These are phyloP conservation scores for Debaryomyces udenii DNA, from an alignment of 1,139 yeast genomes.

Conservation along the genomic window DNA sequence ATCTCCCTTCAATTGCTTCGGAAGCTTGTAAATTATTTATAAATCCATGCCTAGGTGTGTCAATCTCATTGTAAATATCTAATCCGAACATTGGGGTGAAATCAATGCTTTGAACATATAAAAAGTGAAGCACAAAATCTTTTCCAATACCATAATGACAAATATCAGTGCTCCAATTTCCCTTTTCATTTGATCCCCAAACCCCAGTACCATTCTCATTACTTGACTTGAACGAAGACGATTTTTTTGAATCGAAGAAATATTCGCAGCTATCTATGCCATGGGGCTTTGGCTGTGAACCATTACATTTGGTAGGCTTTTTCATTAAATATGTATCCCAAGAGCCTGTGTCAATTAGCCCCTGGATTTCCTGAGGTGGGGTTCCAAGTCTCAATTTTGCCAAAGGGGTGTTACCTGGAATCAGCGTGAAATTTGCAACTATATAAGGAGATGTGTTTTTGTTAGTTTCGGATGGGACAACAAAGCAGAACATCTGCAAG, in stretches of 20 bases:
- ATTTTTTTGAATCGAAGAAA: background rate
- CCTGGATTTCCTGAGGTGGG: constrained; percentile 32
- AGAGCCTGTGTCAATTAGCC: constrained; percentile 47
- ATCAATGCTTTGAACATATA: constrained; percentile 1
- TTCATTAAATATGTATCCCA: background rate
- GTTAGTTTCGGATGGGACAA: no score
- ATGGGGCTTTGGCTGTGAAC: background rate
- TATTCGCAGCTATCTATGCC: constrained; percentile 1
- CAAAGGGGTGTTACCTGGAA: constrained; percentile 1
- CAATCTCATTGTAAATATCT: background rate
- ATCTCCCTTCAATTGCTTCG: constrained; percentile 1
- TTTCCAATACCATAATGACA: background rate
- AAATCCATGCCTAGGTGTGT: background rate
- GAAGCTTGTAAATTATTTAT: background rate
- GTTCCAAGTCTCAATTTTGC: constrained; percentile 30
- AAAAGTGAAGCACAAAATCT: background rate
- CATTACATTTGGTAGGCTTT: background rate
- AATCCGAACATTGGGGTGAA: background rate
- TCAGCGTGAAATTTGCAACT: no score
- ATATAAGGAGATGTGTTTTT: no score
- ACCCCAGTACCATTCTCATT: background rate
- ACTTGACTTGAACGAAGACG: constrained; percentile 1
- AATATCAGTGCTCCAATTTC: constrained; percentile 2
- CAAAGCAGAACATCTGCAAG: no score
- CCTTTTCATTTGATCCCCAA: constrained; percentile 1